Evolutionary conservation across 768 basidiomycete genomes (phyloP).

Genomic region (Infundibulicybe gibba): DNA sequence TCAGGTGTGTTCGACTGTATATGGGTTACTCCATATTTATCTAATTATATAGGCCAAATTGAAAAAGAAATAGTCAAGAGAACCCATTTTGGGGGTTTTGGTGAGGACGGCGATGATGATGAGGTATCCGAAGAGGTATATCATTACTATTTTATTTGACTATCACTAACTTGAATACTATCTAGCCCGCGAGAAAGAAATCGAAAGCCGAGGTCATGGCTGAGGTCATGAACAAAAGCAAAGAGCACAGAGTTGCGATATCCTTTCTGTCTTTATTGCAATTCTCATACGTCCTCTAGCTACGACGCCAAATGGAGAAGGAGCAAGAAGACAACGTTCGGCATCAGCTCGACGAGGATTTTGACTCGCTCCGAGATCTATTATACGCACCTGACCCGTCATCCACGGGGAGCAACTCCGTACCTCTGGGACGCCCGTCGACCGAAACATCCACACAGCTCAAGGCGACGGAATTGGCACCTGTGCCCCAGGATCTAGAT

Average conservation of each 20-base stretch:
- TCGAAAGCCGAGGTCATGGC: slow-evolving; percentile 96
- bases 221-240: slow-evolving; percentile 96
- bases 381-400: slow-evolving; percentile 58
- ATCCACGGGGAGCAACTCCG: slow-evolving; percentile 31
- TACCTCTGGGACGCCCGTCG: slow-evolving; percentile 22
- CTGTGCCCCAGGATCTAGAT: slow-evolving; percentile 49
- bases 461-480: slow-evolving; percentile 14
- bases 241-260: slow-evolving; percentile 81
- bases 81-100: slow-evolving; percentile 86
- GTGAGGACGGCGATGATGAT: slow-evolving; percentile 58
- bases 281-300: slow-evolving; percentile 34
- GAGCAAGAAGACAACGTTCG: slow-evolving; percentile 85
- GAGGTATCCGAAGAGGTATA: slow-evolving; percentile 46
- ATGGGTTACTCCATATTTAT: neutral
- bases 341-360: slow-evolving; percentile 84
- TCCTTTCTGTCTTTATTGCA: slow-evolving; percentile 6
- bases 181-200: slow-evolving; percentile 79
- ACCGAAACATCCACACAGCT: slow-evolving; percentile 11
- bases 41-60: slow-evolving; percentile 51
- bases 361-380: slow-evolving; percentile 74
- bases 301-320: slow-evolving; percentile 82
- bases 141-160: neutral
- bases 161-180: neutral
- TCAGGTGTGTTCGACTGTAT: slow-evolving; percentile 27
- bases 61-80: slow-evolving; percentile 61